Evolutionary conservation across 2,329 filamentous ascomycete species (phyloP).

Genomic region (Septoria linicola): DNA sequence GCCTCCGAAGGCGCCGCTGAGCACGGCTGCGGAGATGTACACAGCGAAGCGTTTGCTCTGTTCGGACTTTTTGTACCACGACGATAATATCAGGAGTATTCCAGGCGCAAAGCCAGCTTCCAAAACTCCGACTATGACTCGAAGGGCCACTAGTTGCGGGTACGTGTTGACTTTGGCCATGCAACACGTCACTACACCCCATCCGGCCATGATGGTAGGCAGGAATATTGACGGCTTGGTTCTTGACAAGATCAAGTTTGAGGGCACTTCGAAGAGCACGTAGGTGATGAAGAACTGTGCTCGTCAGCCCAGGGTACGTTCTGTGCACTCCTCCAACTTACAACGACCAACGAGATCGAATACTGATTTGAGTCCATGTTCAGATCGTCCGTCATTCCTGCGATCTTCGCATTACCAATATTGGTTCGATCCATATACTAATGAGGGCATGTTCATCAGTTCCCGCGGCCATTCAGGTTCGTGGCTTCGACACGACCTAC

Average conservation of each 20-base stretch:
- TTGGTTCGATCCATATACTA: constrained; percentile 29
- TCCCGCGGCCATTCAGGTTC: neutral
- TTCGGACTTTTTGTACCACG: constrained; percentile 60
- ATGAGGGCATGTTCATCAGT: neutral
- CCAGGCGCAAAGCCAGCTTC: constrained; percentile 58
- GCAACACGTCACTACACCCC: constrained; percentile 50
- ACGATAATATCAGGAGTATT: constrained; percentile 55
- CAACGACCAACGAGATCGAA: constrained; percentile 51
- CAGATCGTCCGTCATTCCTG: constrained; percentile 52
- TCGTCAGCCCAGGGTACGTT: too few species aligned
- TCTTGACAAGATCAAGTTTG: constrained; percentile 54
- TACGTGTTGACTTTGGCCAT: constrained; percentile 53
- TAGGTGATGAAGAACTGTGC: constrained; percentile 48
- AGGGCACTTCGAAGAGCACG: constrained; percentile 55
- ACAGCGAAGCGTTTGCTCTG: constrained; percentile 58
- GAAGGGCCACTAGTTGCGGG: constrained; percentile 51
- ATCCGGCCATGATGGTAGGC: constrained; percentile 54
- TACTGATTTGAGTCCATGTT: constrained; percentile 51
- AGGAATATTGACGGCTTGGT: constrained; percentile 53
- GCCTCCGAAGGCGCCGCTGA: constrained; percentile 54
- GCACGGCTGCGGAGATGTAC: constrained; percentile 59
- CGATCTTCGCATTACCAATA: constrained; percentile 54
- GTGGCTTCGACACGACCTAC: constrained; percentile 11
- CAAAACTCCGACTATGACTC: constrained; percentile 56
- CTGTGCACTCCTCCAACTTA: too few species aligned